Percentiles rank a stretch among this genome's conserved stretches.
Evolutionary conservation across 495 filamentous ascomycete genomes (phyloP).

Genomic region (Aspergillus nidulans): DNA sequence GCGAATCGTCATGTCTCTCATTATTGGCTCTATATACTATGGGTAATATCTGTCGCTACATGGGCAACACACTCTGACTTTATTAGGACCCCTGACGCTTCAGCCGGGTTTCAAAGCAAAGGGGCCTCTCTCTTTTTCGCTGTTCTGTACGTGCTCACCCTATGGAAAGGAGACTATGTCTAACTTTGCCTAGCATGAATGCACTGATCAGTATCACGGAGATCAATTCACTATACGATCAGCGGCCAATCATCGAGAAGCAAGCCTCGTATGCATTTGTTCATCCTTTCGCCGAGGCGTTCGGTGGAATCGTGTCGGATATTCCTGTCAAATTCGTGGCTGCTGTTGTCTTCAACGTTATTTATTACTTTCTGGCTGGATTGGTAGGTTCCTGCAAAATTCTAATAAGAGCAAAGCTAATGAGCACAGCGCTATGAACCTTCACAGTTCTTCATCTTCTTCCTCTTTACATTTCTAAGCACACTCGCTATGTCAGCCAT

Average conservation of each 20-base stretch:
- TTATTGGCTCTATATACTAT: slow-evolving; percentile 85
- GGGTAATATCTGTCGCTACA: slow-evolving; percentile 46
- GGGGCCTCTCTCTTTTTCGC: slow-evolving; percentile 88
- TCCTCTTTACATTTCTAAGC: slow-evolving; percentile 50
- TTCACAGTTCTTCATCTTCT: slow-evolving; percentile 60
- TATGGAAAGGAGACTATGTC: slow-evolving; percentile 48
- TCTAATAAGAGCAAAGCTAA: slow-evolving; percentile 11
- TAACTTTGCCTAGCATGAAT: slow-evolving; percentile 45
- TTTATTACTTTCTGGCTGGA: slow-evolving; percentile 57
- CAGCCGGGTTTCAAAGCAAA: slow-evolving; percentile 67
- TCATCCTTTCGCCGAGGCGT: slow-evolving; percentile 55
- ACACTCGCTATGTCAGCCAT: slow-evolving; percentile 54
- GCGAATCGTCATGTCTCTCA: slow-evolving; percentile 73
- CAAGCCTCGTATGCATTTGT: slow-evolving; percentile 64
- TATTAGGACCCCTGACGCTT: slow-evolving; percentile 55
- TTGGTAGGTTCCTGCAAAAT: slow-evolving; percentile 29
- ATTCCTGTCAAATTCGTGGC: slow-evolving; percentile 52
- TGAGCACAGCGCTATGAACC: slow-evolving; percentile 33
- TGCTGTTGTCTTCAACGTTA: slow-evolving; percentile 48
- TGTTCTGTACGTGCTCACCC: slow-evolving; percentile 61
- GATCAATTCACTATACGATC: slow-evolving; percentile 56
- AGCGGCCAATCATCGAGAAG: slow-evolving; percentile 62
- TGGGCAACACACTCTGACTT: slow-evolving; percentile 38
- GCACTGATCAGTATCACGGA: slow-evolving; percentile 53
- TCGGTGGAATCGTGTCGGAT: slow-evolving; percentile 56